phyloP scores from a whole-genome alignment of 805 yeast species.

The Vanderwaltozyma polyspora region DNA sequence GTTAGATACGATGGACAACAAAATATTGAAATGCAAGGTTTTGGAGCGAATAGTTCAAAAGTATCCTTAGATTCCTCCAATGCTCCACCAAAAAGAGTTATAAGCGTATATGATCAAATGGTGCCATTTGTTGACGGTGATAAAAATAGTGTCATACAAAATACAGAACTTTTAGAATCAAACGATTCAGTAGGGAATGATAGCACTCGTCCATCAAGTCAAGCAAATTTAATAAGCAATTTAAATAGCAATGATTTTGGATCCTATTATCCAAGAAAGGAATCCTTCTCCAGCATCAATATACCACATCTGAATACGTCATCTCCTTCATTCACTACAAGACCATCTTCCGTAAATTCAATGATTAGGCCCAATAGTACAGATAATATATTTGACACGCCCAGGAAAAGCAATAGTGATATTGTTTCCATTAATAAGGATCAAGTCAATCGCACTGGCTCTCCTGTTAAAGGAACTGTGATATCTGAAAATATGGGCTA shows the following conservation, averaged over 20 bases:
- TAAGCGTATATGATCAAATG: conserved; percentile 17
- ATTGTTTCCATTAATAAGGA: no score
- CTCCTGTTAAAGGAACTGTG: no score
- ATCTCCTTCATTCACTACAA: conserved; percentile 16
- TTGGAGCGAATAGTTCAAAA: conserved; percentile 11
- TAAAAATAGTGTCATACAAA: conserved; percentile 7
- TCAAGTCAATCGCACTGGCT: no score
- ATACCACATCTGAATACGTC: conserved; percentile 1
- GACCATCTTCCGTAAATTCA: conserved; percentile 19
- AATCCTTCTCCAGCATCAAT: conserved; percentile 5
- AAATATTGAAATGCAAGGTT: conserved; percentile 13
- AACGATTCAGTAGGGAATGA: neutral
- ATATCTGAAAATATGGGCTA: no score
- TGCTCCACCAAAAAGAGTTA: conserved; percentile 4
- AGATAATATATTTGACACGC: conserved; percentile 18
- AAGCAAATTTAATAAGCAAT: conserved; percentile 13
- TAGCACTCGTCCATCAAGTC: conserved; percentile 3
- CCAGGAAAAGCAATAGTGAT: conserved; percentile 13
- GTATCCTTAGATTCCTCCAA: conserved; percentile 10
- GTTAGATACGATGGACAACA: neutral
- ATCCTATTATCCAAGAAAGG: conserved; percentile 20
- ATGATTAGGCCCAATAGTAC: conserved; percentile 11
- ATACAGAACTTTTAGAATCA: conserved; percentile 11
- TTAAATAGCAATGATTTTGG: conserved; percentile 19
- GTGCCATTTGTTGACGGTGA: conserved; percentile 12